Conservation (phyloP, 495 filamentous ascomycete genomes). For the Beverwykella pulmonaria region DNA sequence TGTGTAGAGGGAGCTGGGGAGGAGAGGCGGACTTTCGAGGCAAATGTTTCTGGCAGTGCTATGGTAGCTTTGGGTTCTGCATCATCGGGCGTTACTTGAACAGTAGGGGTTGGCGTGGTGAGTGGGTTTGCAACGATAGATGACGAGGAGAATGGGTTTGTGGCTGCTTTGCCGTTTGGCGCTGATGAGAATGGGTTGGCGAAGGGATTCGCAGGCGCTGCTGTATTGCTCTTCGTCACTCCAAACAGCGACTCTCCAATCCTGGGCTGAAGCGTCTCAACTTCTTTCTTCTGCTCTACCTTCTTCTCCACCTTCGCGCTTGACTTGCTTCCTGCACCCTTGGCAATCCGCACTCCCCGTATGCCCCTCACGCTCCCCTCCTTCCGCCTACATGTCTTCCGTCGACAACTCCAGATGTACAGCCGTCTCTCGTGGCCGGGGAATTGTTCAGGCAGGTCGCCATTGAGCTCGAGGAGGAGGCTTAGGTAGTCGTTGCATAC, state of each 20-base stretch:
- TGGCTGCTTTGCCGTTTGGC: constrained; percentile 21
- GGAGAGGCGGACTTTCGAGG: constrained; percentile 62
- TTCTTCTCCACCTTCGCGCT: constrained; percentile 35
- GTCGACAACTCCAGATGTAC: constrained; percentile 79
- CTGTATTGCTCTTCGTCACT: constrained; percentile 19
- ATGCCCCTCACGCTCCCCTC: constrained; percentile 76
- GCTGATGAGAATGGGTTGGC: constrained; percentile 38
- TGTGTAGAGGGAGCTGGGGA: constrained; percentile 41
- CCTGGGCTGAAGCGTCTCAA: constrained; percentile 25
- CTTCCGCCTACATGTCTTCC: constrained; percentile 80
- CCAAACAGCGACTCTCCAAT: constrained; percentile 46
- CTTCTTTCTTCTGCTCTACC: constrained; percentile 30
- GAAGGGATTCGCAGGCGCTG: constrained; percentile 30
- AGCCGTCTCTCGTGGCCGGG: constrained; percentile 82
- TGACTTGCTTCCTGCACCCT: constrained; percentile 34
- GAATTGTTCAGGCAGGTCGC: constrained; percentile 82
- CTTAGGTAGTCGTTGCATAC: constrained; percentile 83
- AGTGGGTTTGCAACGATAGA: constrained; percentile 61
- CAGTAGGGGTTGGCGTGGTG: constrained; percentile 44
- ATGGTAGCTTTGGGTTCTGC: constrained; percentile 36
- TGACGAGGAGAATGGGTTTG: constrained; percentile 58
- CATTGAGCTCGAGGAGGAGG: constrained; percentile 87
- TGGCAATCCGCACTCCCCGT: constrained; percentile 60
- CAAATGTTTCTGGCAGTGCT: constrained; percentile 71
- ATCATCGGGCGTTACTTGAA: constrained; percentile 38